Conservation (phyloP, 495 filamentous ascomycete species). For the Astrocystis sublimbata region DNA sequence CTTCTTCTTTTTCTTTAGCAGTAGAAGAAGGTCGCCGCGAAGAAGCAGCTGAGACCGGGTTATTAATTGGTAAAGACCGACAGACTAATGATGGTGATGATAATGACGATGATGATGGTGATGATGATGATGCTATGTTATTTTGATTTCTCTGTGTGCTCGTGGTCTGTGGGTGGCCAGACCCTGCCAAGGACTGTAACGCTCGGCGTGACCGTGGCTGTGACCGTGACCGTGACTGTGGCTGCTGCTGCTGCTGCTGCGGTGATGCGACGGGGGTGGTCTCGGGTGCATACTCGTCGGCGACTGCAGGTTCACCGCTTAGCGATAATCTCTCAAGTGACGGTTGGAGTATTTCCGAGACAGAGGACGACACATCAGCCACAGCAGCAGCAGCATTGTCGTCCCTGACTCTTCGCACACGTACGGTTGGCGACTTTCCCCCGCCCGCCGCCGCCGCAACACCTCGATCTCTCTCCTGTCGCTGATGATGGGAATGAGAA, state of each 20-base stretch:
- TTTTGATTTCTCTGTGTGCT: constrained; percentile 7
- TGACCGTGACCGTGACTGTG: not conserved
- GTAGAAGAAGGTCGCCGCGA: not conserved
- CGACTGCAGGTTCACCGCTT: constrained; percentile 33
- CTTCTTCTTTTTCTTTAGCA: not conserved
- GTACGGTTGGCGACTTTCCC: constrained; percentile 77
- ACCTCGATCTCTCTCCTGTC: constrained; percentile 11
- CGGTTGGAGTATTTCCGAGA: constrained; percentile 31
- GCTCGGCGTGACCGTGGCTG: constrained; percentile 4
- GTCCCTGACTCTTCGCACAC: constrained; percentile 69
- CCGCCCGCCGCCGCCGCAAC: no score
- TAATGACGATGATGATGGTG: not conserved
- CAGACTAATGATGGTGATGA: not conserved
- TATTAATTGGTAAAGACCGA: not conserved
- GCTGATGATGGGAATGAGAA: not conserved
- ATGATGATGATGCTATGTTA: not conserved
- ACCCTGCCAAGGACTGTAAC: constrained; percentile 34
- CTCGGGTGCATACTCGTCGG: constrained; percentile 24
- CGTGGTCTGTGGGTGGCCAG: constrained; percentile 13
- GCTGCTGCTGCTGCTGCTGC: not conserved
- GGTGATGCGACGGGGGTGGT: constrained; percentile 14
- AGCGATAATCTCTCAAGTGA: constrained; percentile 36
- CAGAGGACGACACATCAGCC: constrained; percentile 27
- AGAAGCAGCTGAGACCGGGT: not conserved
- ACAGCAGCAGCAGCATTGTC: no score